Conservation (phyloP, 108 stramenopile species). For the Cyclotella atomus region DNA sequence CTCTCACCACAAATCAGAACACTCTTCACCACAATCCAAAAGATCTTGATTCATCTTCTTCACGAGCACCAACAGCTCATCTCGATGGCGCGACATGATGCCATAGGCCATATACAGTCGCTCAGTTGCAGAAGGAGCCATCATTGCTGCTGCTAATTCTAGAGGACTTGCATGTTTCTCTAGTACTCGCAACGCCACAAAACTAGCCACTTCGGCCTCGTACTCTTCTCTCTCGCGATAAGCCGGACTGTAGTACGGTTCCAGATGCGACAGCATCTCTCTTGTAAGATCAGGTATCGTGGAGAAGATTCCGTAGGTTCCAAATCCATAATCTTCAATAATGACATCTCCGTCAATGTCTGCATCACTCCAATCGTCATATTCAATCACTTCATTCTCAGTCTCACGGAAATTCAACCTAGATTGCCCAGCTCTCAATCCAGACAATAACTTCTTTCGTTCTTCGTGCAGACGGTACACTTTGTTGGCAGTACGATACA, state of each 20-base stretch:
- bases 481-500: conserved; percentile 51
- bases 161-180: conserved; percentile 35
- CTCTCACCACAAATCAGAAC: conserved; percentile 62
- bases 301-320: conserved; percentile 50
- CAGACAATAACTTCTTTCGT: conserved; percentile 54
- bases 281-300: conserved; percentile 52
- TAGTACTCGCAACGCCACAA: conserved; percentile 56
- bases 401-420: conserved; percentile 32
- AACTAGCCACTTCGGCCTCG: conserved; percentile 58
- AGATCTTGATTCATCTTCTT: conserved; percentile 52
- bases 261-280: conserved; percentile 42
- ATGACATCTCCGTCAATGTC: background rate
- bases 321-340: conserved; percentile 51
- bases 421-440: conserved; percentile 49
- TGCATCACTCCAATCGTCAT: conserved; percentile 40
- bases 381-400: conserved; percentile 28
- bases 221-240: conserved; percentile 61
- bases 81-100: conserved; percentile 55
- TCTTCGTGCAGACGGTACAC: conserved; percentile 61
- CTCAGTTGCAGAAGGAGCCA: conserved; percentile 54
- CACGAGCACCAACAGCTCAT: conserved; percentile 47
- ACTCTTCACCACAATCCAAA: conserved; percentile 73
- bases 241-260: conserved; percentile 56
- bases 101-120: conserved; percentile 56
- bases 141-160: conserved; percentile 52